phyloP scores from a whole-genome alignment of 176 grass and related monocot genomes.

The Triticum timopheevii region DNA sequence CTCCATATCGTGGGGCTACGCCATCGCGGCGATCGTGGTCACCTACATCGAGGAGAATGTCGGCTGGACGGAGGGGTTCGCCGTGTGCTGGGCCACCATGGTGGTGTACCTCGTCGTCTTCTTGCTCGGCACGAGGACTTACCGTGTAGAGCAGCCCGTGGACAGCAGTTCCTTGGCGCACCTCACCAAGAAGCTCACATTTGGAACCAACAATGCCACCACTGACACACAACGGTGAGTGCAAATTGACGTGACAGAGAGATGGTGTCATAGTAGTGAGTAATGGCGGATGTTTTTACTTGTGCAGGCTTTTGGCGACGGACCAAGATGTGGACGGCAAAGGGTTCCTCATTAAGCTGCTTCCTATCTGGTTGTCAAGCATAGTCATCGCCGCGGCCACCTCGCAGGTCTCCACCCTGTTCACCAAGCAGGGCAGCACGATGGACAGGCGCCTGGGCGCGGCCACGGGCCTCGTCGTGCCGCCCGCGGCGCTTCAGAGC shows the following conservation, averaged over 20 bases:
- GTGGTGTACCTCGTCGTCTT: slow-evolving; percentile 4
- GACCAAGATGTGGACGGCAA: slow-evolving; percentile 8
- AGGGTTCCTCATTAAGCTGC: slow-evolving; percentile 26
- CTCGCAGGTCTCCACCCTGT: slow-evolving; percentile 45
- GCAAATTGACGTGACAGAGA: not conserved
- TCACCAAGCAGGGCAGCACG: slow-evolving; percentile 65
- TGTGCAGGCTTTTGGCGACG: not conserved
- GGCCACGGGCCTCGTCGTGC: slow-evolving; percentile 22
- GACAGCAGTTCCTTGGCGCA: not conserved
- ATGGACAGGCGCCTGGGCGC: slow-evolving; percentile 45
- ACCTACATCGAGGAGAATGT: slow-evolving; percentile 66
- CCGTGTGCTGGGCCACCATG: slow-evolving; percentile 38
- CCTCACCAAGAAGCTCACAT: not conserved
- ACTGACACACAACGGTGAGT: not conserved
- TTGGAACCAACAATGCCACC: not conserved
- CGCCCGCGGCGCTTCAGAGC: slow-evolving; percentile 48
- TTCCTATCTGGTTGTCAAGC: slow-evolving; percentile 56
- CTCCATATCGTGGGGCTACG: slow-evolving; percentile 26
- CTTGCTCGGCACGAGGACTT: slow-evolving; percentile 33
- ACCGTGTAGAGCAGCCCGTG: not conserved
- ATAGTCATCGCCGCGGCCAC: slow-evolving; percentile 37
- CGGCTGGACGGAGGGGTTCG: slow-evolving; percentile 51
- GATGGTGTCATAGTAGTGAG: not conserved
- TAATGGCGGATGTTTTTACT: not conserved
- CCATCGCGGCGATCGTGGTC: not conserved